phyloP scores from a whole-genome alignment of 1,284 basidiomycete species.

The Lignosus rhinocerotis region DNA sequence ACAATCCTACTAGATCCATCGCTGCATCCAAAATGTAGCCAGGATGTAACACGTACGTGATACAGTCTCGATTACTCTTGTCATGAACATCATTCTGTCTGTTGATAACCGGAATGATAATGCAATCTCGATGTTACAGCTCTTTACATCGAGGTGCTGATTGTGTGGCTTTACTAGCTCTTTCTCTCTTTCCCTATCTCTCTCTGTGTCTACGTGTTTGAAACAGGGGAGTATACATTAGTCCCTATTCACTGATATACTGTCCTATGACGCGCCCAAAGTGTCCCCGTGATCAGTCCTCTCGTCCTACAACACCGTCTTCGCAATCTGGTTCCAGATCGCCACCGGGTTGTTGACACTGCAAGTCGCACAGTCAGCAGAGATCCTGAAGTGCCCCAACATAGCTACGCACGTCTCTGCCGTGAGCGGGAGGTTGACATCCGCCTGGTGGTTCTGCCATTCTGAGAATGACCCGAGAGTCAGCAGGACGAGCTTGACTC shows the following conservation, averaged over 20 bases:
- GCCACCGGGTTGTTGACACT: conserved; percentile 49
- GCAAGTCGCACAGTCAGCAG: not conserved
- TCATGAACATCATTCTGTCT: too few species aligned
- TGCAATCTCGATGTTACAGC: too few species aligned
- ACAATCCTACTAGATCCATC: too few species aligned
- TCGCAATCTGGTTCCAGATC: conserved; percentile 48
- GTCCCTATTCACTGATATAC: not conserved
- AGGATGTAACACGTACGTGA: too few species aligned
- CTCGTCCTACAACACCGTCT: conserved; percentile 27
- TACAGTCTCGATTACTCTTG: too few species aligned
- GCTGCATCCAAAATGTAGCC: too few species aligned
- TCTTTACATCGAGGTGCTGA: too few species aligned
- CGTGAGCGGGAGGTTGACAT: conserved; percentile 51
- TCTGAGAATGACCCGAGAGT: conserved; percentile 35
- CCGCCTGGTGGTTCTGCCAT: conserved; percentile 60
- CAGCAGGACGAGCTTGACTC: not conserved
- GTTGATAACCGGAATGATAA: too few species aligned
- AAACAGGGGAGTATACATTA: too few species aligned
- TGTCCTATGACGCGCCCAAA: not conserved
- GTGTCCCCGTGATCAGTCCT: not conserved
- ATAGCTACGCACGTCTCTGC: conserved; percentile 43
- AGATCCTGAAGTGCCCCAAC: not conserved
- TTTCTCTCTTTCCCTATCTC: too few species aligned
- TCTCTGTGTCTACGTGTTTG: too few species aligned
- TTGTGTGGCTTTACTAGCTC: too few species aligned